Conservation (phyloP, 805 yeast genomes). For the Myxozyma melibiosi region DNA sequence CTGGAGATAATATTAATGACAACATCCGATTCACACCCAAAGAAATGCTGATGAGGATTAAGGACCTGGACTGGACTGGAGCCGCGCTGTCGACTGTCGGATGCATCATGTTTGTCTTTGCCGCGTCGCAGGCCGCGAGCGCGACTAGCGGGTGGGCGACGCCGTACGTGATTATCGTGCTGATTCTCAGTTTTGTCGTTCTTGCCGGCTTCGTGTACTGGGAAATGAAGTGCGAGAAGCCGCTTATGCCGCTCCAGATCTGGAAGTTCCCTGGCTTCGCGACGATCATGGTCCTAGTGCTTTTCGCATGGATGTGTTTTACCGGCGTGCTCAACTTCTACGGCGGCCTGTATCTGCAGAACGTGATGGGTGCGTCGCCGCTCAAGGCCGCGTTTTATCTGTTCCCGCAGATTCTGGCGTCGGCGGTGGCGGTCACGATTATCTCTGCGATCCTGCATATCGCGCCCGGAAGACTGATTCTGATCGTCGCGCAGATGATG, state of each 20-base stretch:
- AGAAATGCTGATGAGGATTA: slow-evolving; percentile 4
- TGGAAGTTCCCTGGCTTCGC: slow-evolving; percentile 48
- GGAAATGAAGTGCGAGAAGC: slow-evolving; percentile 44
- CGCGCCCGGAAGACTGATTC: slow-evolving; percentile 47
- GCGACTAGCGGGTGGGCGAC: slow-evolving; percentile 50
- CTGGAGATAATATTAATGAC: slow-evolving; percentile 42
- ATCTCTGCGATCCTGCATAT: slow-evolving; percentile 53
- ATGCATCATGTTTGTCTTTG: slow-evolving; percentile 48
- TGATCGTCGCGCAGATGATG: slow-evolving; percentile 44
- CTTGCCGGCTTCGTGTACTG: slow-evolving; percentile 46
- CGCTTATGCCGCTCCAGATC: slow-evolving; percentile 53
- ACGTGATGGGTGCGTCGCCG: slow-evolving; percentile 45
- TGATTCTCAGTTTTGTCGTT: slow-evolving; percentile 46
- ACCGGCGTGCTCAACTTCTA: slow-evolving; percentile 48
- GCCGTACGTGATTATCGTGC: slow-evolving; percentile 49
- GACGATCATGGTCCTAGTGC: slow-evolving; percentile 45
- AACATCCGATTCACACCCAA: not conserved
- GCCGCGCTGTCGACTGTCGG: slow-evolving; percentile 48
- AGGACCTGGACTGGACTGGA: slow-evolving; percentile 49
- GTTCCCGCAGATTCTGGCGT: slow-evolving; percentile 49
- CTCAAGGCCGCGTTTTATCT: slow-evolving; percentile 50
- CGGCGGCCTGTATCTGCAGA: slow-evolving; percentile 50
- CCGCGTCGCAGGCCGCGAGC: slow-evolving; percentile 50
- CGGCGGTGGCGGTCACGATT: slow-evolving; percentile 46
- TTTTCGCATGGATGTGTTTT: slow-evolving; percentile 50